phyloP scores from a whole-genome alignment of 2,329 filamentous ascomycete genomes.

The Escovopsis sp. region DNA sequence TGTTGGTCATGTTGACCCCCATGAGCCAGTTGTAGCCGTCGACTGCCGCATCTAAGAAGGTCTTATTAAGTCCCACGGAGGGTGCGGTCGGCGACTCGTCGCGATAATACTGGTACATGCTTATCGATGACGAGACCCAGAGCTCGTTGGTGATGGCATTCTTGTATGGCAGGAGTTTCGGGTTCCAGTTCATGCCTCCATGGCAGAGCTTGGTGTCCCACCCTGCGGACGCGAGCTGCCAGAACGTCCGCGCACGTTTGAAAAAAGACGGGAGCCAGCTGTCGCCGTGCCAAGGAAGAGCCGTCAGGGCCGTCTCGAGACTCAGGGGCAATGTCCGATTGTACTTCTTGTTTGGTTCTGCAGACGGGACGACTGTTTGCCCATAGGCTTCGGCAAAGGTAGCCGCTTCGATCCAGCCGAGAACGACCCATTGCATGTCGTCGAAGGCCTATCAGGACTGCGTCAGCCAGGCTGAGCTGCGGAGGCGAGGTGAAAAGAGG shows the following conservation, averaged over 20 bases:
- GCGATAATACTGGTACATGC: slow-evolving; percentile 73
- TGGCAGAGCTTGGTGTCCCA: slow-evolving; percentile 73
- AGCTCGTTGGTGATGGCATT: slow-evolving; percentile 94
- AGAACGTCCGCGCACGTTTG: slow-evolving; percentile 72
- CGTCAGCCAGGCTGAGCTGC: background rate
- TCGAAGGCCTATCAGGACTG: slow-evolving; percentile 53
- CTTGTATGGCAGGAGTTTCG: slow-evolving; percentile 68
- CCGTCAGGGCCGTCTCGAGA: slow-evolving; percentile 20
- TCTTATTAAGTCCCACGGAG: slow-evolving; percentile 32
- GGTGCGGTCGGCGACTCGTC: background rate
- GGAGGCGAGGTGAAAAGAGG: background rate
- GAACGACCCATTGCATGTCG: slow-evolving; percentile 89
- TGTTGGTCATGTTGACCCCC: slow-evolving; percentile 66
- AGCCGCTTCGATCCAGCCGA: slow-evolving; percentile 76
- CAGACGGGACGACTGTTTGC: slow-evolving; percentile 38
- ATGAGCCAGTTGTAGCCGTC: slow-evolving; percentile 72
- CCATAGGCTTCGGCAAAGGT: slow-evolving; percentile 63
- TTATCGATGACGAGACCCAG: slow-evolving; percentile 68
- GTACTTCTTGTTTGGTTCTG: slow-evolving; percentile 2
- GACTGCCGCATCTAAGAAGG: slow-evolving; percentile 58
- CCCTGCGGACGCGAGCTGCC: slow-evolving; percentile 61
- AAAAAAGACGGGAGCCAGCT: slow-evolving; percentile 66
- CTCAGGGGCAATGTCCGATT: slow-evolving; percentile 6
- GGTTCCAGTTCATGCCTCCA: slow-evolving; percentile 88
- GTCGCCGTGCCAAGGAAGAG: slow-evolving; percentile 56